Percentiles rank a stretch among this genome's conserved stretches.
Evolutionary conservation across 495 filamentous ascomycete species (phyloP).

Genomic region (Patellaria atrata): DNA sequence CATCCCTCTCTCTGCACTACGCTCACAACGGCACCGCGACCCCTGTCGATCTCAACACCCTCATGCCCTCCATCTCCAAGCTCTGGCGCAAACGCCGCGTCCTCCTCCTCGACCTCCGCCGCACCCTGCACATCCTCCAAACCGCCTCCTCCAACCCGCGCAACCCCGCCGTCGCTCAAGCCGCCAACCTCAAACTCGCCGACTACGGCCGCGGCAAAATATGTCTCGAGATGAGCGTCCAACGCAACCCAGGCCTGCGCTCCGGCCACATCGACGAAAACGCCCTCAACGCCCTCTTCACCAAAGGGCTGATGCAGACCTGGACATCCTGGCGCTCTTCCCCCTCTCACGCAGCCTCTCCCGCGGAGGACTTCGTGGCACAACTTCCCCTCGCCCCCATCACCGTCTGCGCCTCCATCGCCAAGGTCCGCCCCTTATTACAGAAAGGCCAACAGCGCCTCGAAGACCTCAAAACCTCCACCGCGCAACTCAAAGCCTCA

Average conservation of each 20-base stretch:
- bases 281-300: constrained; percentile 39
- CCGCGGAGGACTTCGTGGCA: constrained; percentile 31
- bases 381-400: constrained; percentile 43
- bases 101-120: constrained; percentile 38
- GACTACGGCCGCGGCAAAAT: constrained; percentile 45
- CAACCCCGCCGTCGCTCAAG: constrained; percentile 13
- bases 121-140: constrained; percentile 36
- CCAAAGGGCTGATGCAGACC: constrained; percentile 31
- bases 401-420: constrained; percentile 30
- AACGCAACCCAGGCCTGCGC: constrained; percentile 29
- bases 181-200: constrained; percentile 32
- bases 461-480: constrained; percentile 31
- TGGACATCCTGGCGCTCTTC: constrained; percentile 30
- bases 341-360: constrained; percentile 4
- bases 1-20: constrained; percentile 41
- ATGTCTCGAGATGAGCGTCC: constrained; percentile 29
- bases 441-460: constrained; percentile 47
- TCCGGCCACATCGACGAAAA: constrained; percentile 40
- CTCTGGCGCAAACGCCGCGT: constrained; percentile 49
- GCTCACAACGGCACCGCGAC: constrained; percentile 49
- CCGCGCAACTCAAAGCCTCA: no score
- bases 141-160: constrained; percentile 10
- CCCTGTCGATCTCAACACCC: constrained; percentile 41
- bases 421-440: constrained; percentile 30
- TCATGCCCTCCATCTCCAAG: constrained; percentile 40